Evolutionary conservation across 2,329 filamentous ascomycete species (phyloP), one percentile per base, ranked within the genome.

Genomic region (Fusarium tricinctum): DNA sequence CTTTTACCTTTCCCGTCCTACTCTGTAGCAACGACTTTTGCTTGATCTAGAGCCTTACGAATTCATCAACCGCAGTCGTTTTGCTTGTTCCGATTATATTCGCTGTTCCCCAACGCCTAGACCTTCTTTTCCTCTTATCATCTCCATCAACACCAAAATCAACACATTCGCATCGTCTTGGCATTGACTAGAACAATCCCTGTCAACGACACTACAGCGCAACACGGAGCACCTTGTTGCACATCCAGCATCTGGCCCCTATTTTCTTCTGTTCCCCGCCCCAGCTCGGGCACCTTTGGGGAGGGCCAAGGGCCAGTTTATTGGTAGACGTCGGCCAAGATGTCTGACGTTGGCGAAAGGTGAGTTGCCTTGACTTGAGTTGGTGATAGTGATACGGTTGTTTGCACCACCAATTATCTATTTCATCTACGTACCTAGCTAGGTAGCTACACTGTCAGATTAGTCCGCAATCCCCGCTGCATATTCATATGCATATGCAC

Each of bases 291-390:
- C 39, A 56, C 32, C 45, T 48, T 46, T 57, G 19, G 43, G 45
- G 35, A 30, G 43, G 30, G 30, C 43, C 26, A 45, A 30, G 43
- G 30, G 30, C 43, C 26, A 45, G 43, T 35, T 43, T 33, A 60
- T 57, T 67, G 52, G 50, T 47, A 67, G 63, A 58, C 51, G 28
- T 56, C 33, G 50, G 57, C 63, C 60, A 68, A 66, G 49, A 74
- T 74, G 72, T 72, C 70, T 70, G 72, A 74, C 51, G 53, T 64
- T 57, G 72, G 72, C 22, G 72, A 72, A 26, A 67, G 70, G 72
- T 74, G 61, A 70, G 72, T 33, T 33, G 13, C 14, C 13, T 15
- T 15, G 13, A 33, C 6, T 33, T 33, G 30, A 33, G 6, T 66
- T 26, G n/a, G 47, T 44, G 43, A 39, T 33, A 28, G 28, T 42